A percentile compares a stretch with the other conserved stretches of the same genome.
Conservation (phyloP, 768 basidiomycete genomes). For the Boletus vinaceobasis region DNA sequence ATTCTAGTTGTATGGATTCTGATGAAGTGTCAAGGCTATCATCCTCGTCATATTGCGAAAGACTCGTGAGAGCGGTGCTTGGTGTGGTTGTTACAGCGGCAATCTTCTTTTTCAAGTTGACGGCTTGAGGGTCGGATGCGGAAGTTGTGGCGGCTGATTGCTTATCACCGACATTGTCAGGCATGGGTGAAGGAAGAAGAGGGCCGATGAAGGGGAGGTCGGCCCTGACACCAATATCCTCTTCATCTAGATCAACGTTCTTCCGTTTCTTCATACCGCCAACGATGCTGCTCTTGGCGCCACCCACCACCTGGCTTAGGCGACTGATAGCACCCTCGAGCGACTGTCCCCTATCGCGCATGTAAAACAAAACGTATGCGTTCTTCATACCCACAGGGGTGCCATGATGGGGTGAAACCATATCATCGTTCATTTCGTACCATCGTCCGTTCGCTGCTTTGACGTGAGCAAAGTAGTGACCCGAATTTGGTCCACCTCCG, state of each 20-base stretch:
- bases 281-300: constrained; percentile 39
- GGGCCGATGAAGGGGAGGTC: constrained; percentile 62
- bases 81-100: constrained; percentile 33
- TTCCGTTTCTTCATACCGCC: constrained; percentile 49
- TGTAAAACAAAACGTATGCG: constrained; percentile 94
- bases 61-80: constrained; percentile 36
- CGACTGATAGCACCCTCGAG: constrained; percentile 56
- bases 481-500: constrained; percentile 89
- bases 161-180: constrained; percentile 14
- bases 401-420: constrained; percentile 43
- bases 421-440: constrained; percentile 95
- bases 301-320: constrained; percentile 14
- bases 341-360: constrained; percentile 73
- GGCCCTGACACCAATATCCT: constrained; percentile 50
- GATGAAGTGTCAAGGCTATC: constrained; percentile 30
- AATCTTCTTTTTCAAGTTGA: constrained; percentile 52
- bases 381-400: constrained; percentile 64
- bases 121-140: constrained; percentile 50
- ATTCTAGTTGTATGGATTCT: constrained; percentile 13
- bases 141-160: constrained; percentile 14
- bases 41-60: constrained; percentile 43
- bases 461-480: constrained; percentile 91
- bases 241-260: constrained; percentile 43
- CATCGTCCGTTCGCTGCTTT: constrained; percentile 67
- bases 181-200: constrained; percentile 49